Conservation (phyloP, 2,329 filamentous ascomycete species). For the Colletotrichum eleusines region DNA sequence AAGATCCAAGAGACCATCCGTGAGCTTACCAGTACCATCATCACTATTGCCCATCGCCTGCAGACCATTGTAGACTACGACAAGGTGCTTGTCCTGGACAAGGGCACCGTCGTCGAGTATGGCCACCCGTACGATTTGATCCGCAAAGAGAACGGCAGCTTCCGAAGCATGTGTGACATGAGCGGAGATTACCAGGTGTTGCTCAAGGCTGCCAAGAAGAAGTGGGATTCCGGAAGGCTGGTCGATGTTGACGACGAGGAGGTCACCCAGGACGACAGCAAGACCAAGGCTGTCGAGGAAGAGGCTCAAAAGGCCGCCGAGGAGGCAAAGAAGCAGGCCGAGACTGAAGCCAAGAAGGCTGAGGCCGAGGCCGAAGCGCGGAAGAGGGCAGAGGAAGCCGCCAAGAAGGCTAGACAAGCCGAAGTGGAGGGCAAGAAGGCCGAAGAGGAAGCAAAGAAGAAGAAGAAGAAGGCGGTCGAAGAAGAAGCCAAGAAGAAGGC, state of each 20-base stretch:
- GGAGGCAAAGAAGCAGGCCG: constrained; percentile 26
- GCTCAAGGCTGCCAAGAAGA: constrained; percentile 67
- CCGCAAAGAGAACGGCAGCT: constrained; percentile 73
- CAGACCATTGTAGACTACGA: constrained; percentile 99
- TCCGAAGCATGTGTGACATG: constrained; percentile 74
- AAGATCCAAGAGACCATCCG: constrained; percentile 98
- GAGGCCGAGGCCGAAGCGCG: constrained; percentile 24
- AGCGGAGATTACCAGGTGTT: constrained; percentile 68
- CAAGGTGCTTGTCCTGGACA: constrained; percentile 94
- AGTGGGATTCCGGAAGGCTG: constrained; percentile 56
- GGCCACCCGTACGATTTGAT: constrained; percentile 90
- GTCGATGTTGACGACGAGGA: constrained; percentile 49
- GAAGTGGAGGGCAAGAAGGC: constrained; percentile 33
- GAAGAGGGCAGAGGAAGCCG: constrained; percentile 24
- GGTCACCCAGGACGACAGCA: constrained; percentile 5
- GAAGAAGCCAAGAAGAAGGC: constrained; percentile 24
- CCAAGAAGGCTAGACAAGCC: constrained; percentile 6
- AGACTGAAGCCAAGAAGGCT: constrained; percentile 28
- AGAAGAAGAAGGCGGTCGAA: constrained; percentile 19
- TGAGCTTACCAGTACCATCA: constrained; percentile 92
- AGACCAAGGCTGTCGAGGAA: constrained; percentile 5
- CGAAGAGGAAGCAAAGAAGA: constrained; percentile 34
- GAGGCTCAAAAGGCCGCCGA: constrained; percentile 24
- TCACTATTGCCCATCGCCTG: constrained; percentile 95
- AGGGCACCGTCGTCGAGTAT: constrained; percentile 87